Evolutionary conservation across 495 filamentous ascomycete genomes (phyloP).

Genomic region (Sordaria brevicollis): DNA sequence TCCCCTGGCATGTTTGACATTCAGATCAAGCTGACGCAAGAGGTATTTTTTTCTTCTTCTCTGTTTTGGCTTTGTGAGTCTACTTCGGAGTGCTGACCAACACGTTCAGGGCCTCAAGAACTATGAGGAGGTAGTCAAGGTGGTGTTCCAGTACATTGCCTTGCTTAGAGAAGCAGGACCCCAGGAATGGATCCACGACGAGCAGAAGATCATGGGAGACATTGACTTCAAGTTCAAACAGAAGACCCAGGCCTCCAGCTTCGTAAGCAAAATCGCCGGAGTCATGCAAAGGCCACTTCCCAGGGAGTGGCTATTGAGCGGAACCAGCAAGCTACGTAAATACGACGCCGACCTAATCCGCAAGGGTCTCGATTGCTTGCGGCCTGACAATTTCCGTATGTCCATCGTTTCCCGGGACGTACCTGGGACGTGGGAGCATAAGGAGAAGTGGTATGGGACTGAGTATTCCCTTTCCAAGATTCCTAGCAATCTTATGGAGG

Average conservation of each 20-base stretch:
- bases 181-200: conserved; percentile 86
- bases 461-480: conserved; percentile 84
- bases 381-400: conserved; percentile 83
- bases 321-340: conserved; percentile 53
- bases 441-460: conserved; percentile 97
- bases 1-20: conserved; percentile 70
- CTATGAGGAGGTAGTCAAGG: conserved; percentile 79
- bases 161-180: conserved; percentile 73
- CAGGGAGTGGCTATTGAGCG: conserved; percentile 78
- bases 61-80: no score
- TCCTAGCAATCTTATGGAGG: conserved; percentile 58
- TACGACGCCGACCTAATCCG: conserved; percentile 70
- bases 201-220: conserved; percentile 79
- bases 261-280: conserved; percentile 70
- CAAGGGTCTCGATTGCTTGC: conserved; percentile 61
- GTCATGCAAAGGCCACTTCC: conserved; percentile 87
- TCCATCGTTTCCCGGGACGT: conserved; percentile 71
- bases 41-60: conserved; percentile 33
- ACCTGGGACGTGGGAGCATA: conserved; percentile 75
- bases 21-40: conserved; percentile 73
- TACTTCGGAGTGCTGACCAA: conserved; percentile 2
- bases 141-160: conserved; percentile 88
- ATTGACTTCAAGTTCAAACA: conserved; percentile 93
- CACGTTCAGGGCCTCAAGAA: conserved; percentile 48
- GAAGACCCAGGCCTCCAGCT: conserved; percentile 79